Percentiles rank a stretch among this genome's conserved stretches.
Evolutionary conservation across 441 rosid species (phyloP).

Genomic region (Flueggea neowawraea): DNA sequence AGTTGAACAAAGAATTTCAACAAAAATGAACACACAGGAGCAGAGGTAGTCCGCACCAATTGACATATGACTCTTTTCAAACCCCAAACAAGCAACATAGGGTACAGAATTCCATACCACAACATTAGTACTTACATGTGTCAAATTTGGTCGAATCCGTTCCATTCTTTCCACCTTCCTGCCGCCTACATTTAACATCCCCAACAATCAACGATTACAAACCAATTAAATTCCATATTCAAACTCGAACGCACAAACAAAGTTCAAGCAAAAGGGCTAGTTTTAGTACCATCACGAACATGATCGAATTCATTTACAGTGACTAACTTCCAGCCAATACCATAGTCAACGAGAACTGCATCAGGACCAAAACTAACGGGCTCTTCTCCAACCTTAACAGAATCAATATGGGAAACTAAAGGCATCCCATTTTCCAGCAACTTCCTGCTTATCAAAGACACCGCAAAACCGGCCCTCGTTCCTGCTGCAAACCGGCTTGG

Average conservation of each 20-base stretch:
- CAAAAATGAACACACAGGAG: too few relatives aligned
- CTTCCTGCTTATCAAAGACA: conserved; percentile 67
- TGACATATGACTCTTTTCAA: too few relatives aligned
- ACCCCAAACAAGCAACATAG: too few relatives aligned
- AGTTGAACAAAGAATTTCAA: too few relatives aligned
- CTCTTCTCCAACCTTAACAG: conserved; percentile 66
- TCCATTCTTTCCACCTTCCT: too few relatives aligned
- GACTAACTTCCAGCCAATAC: conserved; percentile 65
- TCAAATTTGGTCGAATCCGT: too few relatives aligned
- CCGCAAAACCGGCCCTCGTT: conserved; percentile 77
- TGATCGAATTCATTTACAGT: conserved; percentile 42
- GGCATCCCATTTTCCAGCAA: conserved; percentile 38
- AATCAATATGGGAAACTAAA: conserved; percentile 54
- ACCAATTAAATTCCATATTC: too few relatives aligned
- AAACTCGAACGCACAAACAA: not conserved
- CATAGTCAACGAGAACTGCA: conserved; percentile 64
- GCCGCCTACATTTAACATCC: too few relatives aligned
- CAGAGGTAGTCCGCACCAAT: too few relatives aligned
- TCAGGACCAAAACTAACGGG: conserved; percentile 72
- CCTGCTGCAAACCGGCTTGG: conserved; percentile 60
- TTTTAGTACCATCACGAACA: conserved; percentile 22
- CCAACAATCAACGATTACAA: too few relatives aligned
- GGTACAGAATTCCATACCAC: too few relatives aligned
- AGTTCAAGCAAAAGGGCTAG: not conserved
- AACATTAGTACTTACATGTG: too few relatives aligned